These are phyloP conservation scores for Tothia fuscella DNA, from an alignment of 2,329 filamentous ascomycete species.

Conservation along the genomic window DNA sequence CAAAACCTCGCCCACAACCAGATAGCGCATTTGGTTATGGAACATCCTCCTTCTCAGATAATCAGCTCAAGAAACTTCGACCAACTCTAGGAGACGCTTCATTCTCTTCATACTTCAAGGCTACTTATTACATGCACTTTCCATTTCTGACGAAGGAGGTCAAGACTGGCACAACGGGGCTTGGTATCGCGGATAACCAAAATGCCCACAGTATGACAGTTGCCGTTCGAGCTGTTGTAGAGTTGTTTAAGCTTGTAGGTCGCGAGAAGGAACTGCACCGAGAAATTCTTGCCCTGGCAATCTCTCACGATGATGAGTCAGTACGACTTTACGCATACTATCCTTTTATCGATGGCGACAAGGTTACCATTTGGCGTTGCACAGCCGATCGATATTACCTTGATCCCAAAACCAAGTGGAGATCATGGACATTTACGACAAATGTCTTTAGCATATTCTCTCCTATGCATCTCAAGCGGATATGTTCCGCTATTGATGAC, in stretches of 20 bases:
- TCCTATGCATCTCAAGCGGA: conserved; percentile 3
- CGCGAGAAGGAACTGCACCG: conserved; percentile 23
- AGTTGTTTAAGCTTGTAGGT: conserved; percentile 26
- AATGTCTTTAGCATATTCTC: conserved; percentile 1
- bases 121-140: conserved; percentile 15
- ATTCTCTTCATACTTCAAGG: conserved; percentile 13
- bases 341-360: background rate
- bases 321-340: conserved; percentile 8
- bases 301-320: background rate
- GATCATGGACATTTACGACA: background rate
- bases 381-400: conserved; percentile 3
- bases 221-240: conserved; percentile 2
- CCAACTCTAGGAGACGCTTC: background rate
- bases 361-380: too few species aligned
- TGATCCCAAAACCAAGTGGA: conserved; percentile 2
- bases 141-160: conserved; percentile 17
- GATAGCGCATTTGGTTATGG: conserved; percentile 34
- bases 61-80: conserved; percentile 2
- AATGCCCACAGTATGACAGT: conserved; percentile 15
- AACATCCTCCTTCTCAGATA: conserved; percentile 27
- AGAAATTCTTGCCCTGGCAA: conserved; percentile 12
- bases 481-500: conserved; percentile 1
- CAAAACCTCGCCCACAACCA: conserved; percentile 28
- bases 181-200: conserved; percentile 16
- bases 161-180: conserved; percentile 13